These are phyloP conservation scores for Lentinula edodes DNA, from an alignment of 768 basidiomycete genomes.

Conservation along the genomic window DNA sequence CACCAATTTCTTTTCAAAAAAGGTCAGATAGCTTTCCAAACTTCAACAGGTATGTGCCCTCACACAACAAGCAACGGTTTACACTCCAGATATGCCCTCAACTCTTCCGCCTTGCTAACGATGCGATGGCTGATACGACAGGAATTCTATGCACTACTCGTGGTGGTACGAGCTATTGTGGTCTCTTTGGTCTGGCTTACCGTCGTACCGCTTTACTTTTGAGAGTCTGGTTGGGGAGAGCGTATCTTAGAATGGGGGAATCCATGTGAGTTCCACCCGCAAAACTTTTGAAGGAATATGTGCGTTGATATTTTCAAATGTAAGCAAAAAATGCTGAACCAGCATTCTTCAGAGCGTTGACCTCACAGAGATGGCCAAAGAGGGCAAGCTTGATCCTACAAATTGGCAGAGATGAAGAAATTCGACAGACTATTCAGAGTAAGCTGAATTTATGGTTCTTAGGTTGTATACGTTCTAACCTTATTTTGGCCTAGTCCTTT, in stretches of 20 bases:
- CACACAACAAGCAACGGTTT: slow-evolving; percentile 37
- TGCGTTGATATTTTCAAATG: slow-evolving; percentile 16
- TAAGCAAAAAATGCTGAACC: background rate
- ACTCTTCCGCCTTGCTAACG: slow-evolving; percentile 68
- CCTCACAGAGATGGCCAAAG: slow-evolving; percentile 74
- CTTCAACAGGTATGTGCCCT: background rate
- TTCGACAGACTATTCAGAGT: slow-evolving; percentile 89
- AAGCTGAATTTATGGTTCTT: slow-evolving; percentile 18
- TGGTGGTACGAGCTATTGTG: slow-evolving; percentile 62
- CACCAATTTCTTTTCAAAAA: slow-evolving; percentile 89
- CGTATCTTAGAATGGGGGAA: slow-evolving; percentile 83
- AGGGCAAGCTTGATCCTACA: slow-evolving; percentile 85
- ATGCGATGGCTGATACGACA: slow-evolving; percentile 65
- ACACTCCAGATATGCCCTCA: slow-evolving; percentile 78
- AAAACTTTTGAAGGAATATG: slow-evolving; percentile 61
- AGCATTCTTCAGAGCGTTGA: slow-evolving; percentile 58
- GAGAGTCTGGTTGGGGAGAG: slow-evolving; percentile 87
- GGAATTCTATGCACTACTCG: slow-evolving; percentile 48
- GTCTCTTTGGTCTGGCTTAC: slow-evolving; percentile 85
- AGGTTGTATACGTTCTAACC: background rate
- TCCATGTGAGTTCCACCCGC: slow-evolving; percentile 42
- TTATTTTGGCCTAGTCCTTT: slow-evolving; percentile 50
- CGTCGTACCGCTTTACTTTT: slow-evolving; percentile 66
- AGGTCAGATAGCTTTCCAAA: slow-evolving; percentile 38
- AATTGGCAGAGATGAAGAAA: slow-evolving; percentile 90